Conservation (phyloP, 1,284 basidiomycete genomes). For the Ceratobasidium sp. region DNA sequence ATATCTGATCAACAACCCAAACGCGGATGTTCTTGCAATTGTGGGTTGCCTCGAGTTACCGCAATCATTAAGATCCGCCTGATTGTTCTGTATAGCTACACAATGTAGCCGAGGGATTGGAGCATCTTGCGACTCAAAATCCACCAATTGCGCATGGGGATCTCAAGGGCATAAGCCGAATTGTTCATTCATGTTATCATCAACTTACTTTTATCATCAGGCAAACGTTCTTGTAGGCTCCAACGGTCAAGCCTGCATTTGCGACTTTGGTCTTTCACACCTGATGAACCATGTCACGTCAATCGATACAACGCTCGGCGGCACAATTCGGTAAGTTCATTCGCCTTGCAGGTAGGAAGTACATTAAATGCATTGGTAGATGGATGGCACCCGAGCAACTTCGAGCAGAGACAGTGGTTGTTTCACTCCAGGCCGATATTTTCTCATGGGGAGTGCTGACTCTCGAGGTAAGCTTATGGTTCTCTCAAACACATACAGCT, state of each 20-base stretch:
- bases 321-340: conserved; percentile 20
- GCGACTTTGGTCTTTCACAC: conserved; percentile 20
- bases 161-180: conserved; percentile 6
- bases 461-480: neutral
- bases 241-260: conserved; percentile 20
- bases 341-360: neutral
- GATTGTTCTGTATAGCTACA: neutral
- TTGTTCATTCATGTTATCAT: neutral
- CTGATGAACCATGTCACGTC: conserved; percentile 11
- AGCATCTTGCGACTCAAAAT: conserved; percentile 7
- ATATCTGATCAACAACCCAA: conserved; percentile 22
- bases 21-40: neutral
- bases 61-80: neutral
- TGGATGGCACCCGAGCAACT: conserved; percentile 34
- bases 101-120: conserved; percentile 8
- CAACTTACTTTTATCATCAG: neutral
- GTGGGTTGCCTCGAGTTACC: neutral
- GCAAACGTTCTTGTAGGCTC: conserved; percentile 23
- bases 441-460: conserved; percentile 29
- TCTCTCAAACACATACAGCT: too few relatives aligned
- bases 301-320: conserved; percentile 5
- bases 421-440: conserved; percentile 13
- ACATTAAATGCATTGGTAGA: neutral
- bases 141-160: conserved; percentile 35
- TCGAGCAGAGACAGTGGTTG: conserved; percentile 21